Percentiles rank a stretch among this genome's conserved stretches.
Evolutionary conservation across 2,329 filamentous ascomycete species (phyloP).

Genomic region (Pseudodiploospora longispora): DNA sequence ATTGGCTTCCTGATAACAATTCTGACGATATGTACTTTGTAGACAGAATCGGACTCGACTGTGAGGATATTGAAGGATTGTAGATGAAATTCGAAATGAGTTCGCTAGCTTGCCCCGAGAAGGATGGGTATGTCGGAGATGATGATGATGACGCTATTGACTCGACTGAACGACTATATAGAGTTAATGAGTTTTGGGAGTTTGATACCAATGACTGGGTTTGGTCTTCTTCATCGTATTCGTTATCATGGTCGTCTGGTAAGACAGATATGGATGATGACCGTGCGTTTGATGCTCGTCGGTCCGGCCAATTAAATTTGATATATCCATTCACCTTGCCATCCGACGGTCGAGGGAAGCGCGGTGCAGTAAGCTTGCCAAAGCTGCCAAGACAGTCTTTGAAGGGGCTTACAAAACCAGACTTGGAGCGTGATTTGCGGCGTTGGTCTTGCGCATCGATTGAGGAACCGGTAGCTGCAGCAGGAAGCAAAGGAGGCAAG

Average conservation of each 20-base stretch:
- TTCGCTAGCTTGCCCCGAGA: too few relatives aligned
- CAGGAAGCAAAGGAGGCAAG: slow-evolving; percentile 12
- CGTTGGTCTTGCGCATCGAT: slow-evolving; percentile 6
- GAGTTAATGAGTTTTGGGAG: too few relatives aligned
- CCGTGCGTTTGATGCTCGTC: neutral
- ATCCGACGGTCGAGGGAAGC: slow-evolving; percentile 22
- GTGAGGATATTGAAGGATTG: neutral
- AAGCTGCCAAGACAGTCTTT: slow-evolving; percentile 22
- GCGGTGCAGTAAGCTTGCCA: slow-evolving; percentile 13
- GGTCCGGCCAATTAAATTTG: slow-evolving; percentile 27
- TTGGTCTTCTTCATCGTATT: neutral
- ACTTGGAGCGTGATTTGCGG: slow-evolving; percentile 5
- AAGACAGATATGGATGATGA: slow-evolving; percentile 1
- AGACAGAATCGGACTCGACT: neutral
- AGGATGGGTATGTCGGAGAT: too few relatives aligned
- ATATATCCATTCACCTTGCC: slow-evolving; percentile 31
- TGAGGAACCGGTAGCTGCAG: slow-evolving; percentile 7
- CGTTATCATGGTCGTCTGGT: neutral
- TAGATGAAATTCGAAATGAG: neutral
- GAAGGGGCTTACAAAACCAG: slow-evolving; percentile 23
- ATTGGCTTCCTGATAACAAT: neutral
- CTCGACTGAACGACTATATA: too few relatives aligned
- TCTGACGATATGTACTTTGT: neutral
- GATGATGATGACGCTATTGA: too few relatives aligned
- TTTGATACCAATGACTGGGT: neutral